Percentiles rank a stretch among this genome's conserved stretches.
These are phyloP conservation scores for Penicillium antarcticum DNA, from an alignment of 495 filamentous ascomycete genomes.

Conservation along the genomic window DNA sequence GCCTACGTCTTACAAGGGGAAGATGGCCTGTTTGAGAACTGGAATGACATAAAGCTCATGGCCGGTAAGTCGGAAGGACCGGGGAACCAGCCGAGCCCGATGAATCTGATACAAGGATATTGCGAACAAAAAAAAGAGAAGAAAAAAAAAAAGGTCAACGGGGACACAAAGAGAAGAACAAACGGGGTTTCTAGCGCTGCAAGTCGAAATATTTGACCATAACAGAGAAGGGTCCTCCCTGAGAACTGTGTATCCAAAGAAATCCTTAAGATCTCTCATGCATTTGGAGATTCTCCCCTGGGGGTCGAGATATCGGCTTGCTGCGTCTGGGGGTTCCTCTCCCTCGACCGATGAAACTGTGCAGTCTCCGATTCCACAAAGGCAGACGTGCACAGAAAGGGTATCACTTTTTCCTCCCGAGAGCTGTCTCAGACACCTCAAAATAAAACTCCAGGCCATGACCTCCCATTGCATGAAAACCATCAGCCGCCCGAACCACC, in stretches of 20 bases:
- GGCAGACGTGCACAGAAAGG: slow-evolving; percentile 48
- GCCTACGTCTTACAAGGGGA: slow-evolving; percentile 13
- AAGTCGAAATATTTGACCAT: slow-evolving; percentile 32
- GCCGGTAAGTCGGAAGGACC: slow-evolving; percentile 14
- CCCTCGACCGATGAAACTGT: slow-evolving; percentile 39
- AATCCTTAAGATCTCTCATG: slow-evolving; percentile 34
- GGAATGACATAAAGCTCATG: slow-evolving; percentile 32
- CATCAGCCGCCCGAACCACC: slow-evolving; percentile 25
- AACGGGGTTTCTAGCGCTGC: slow-evolving; percentile 38
- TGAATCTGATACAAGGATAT: slow-evolving; percentile 20
- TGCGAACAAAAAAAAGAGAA: slow-evolving; percentile 23
- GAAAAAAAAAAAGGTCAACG: slow-evolving; percentile 17
- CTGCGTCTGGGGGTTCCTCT: slow-evolving; percentile 28
- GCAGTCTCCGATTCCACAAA: slow-evolving; percentile 39
- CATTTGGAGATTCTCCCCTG: slow-evolving; percentile 16
- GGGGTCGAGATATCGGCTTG: slow-evolving; percentile 23
- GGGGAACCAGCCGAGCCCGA: slow-evolving; percentile 19
- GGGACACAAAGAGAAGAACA: slow-evolving; percentile 26
- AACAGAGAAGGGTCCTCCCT: slow-evolving; percentile 7
- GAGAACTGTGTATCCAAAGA: slow-evolving; percentile 26
- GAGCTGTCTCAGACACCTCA: slow-evolving; percentile 47
- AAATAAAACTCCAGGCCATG: slow-evolving; percentile 42
- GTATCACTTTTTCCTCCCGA: slow-evolving; percentile 52
- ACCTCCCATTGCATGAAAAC: slow-evolving; percentile 35
- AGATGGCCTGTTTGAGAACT: slow-evolving; percentile 30